A percentile compares a stretch with the other conserved stretches of the same genome.
Evolutionary conservation across 208 protist genomes (phyloP).

Genomic region (Tetramitus jugosus): DNA sequence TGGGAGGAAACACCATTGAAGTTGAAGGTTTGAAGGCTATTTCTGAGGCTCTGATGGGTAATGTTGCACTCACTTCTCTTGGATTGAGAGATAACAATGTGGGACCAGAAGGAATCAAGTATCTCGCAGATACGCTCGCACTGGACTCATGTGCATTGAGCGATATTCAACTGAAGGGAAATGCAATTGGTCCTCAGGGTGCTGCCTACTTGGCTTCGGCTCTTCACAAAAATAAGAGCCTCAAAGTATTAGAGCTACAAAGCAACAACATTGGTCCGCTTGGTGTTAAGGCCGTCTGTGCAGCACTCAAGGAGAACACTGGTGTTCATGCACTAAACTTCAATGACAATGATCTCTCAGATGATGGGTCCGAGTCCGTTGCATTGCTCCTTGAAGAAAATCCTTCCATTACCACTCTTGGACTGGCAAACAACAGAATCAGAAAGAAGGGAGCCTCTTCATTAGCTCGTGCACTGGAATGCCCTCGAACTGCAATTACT

Average conservation of each 20-base stretch:
- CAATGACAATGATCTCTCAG: constrained; percentile 20
- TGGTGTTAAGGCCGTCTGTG: neutral
- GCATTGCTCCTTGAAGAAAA: neutral
- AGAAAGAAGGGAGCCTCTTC: neutral
- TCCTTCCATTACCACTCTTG: constrained; percentile 6
- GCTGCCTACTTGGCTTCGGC: neutral
- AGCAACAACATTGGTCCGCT: constrained; percentile 9
- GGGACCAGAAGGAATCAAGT: neutral
- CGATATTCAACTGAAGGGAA: constrained; percentile 25
- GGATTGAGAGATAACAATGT: constrained; percentile 13
- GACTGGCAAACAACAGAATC: constrained; percentile 16
- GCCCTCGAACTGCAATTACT: neutral
- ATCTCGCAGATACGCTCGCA: neutral
- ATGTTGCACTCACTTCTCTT: neutral
- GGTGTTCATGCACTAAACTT: constrained; percentile 19
- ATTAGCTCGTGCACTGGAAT: neutral
- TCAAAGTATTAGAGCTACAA: constrained; percentile 22
- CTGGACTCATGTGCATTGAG: neutral
- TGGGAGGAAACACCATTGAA: constrained; percentile 13
- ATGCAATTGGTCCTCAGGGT: neutral
- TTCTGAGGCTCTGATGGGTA: neutral
- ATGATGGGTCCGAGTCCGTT: neutral
- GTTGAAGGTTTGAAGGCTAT: neutral
- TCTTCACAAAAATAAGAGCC: neutral
- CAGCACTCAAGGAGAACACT: neutral